Conservation (phyloP, 441 rosid genomes). For the Syzygium syzygioides region DNA sequence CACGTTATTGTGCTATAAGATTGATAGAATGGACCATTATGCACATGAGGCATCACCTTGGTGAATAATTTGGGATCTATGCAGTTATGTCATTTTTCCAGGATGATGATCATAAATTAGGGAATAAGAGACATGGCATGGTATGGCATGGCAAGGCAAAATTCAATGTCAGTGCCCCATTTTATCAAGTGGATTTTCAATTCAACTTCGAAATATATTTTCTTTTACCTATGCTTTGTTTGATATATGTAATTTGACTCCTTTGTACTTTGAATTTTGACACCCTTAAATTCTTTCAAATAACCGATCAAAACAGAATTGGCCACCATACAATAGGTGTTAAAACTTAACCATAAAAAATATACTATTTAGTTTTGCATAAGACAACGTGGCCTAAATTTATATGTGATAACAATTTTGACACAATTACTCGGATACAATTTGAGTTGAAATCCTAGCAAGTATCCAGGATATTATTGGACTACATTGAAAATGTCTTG, state of each 20-base stretch:
- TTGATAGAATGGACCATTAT: neutral
- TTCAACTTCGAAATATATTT: neutral
- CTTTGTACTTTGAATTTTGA: neutral
- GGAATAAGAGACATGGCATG: neutral
- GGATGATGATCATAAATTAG: neutral
- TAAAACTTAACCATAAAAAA: too few relatives aligned
- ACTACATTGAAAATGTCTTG: neutral
- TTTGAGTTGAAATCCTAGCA: neutral
- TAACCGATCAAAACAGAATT: neutral
- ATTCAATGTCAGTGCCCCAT: neutral
- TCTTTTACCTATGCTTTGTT: neutral
- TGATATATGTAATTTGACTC: neutral
- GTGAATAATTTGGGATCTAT: neutral
- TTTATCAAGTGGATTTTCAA: neutral
- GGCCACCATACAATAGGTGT: too few relatives aligned
- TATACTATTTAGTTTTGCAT: neutral
- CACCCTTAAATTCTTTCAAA: neutral
- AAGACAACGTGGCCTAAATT: neutral
- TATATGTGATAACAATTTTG: neutral
- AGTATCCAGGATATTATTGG: neutral
- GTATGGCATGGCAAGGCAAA: neutral
- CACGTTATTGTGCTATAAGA: neutral
- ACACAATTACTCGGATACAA: neutral
- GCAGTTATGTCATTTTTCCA: neutral
- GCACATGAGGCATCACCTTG: neutral